phyloP scores from a whole-genome alignment of 176 grass and related monocot species.

The Metroxylon sagu region DNA sequence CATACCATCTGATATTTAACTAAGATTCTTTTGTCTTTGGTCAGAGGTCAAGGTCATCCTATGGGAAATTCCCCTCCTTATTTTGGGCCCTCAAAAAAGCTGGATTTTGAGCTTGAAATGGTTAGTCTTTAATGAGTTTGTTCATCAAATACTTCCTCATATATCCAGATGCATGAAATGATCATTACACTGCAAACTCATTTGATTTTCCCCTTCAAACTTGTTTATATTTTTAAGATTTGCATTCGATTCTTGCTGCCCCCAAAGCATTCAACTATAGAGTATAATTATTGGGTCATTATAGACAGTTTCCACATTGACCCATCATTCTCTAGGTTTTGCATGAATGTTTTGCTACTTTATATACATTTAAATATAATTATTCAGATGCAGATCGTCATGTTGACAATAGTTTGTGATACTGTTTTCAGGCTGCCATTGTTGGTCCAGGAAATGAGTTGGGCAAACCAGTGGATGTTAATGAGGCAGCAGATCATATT shows the following conservation, averaged over 20 bases:
- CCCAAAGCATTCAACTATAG: not conserved
- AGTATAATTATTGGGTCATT: too few relatives aligned
- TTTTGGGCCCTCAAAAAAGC: slow-evolving; percentile 83
- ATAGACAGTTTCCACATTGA: too few relatives aligned
- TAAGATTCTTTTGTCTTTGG: slow-evolving; percentile 8
- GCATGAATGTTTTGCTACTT: too few relatives aligned
- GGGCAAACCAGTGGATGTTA: slow-evolving; percentile 66
- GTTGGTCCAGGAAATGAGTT: slow-evolving; percentile 92
- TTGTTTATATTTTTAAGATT: too few relatives aligned
- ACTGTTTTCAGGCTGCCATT: slow-evolving; percentile 69
- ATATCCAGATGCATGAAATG: too few relatives aligned
- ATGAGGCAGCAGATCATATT: slow-evolving; percentile 78
- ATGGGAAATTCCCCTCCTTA: slow-evolving; percentile 46
- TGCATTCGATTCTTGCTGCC: too few relatives aligned
- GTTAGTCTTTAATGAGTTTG: slow-evolving; percentile 29
- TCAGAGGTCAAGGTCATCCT: slow-evolving; percentile 84
- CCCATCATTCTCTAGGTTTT: too few relatives aligned
- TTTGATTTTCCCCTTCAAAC: too few relatives aligned
- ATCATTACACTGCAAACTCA: too few relatives aligned
- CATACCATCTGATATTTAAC: not conserved
- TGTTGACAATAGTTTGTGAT: not conserved
- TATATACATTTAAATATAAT: not conserved
- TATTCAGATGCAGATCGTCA: too few relatives aligned
- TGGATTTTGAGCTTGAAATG: slow-evolving; percentile 99
- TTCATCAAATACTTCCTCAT: not conserved